phyloP scores from a whole-genome alignment of 768 basidiomycete species.

The Lentinula boryana region DNA sequence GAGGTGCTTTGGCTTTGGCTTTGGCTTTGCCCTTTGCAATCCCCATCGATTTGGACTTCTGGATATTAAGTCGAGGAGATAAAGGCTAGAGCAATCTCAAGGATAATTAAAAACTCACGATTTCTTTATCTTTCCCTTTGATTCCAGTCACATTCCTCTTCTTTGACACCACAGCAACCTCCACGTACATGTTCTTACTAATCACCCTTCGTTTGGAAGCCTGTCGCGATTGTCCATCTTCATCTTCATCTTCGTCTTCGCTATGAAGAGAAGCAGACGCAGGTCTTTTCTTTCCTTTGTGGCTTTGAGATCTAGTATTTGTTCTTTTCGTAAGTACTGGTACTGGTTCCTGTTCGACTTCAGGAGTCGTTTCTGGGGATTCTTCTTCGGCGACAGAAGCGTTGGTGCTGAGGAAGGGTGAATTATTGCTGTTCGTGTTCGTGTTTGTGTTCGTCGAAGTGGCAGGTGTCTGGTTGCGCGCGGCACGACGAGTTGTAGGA shows the following conservation, averaged over 20 bases:
- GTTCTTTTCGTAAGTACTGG: neutral
- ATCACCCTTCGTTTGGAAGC: constrained; percentile 8
- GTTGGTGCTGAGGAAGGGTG: constrained; percentile 14
- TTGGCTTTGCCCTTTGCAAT: constrained; percentile 15
- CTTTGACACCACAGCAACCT: constrained; percentile 1
- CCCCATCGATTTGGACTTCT: constrained; percentile 8
- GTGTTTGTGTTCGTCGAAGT: constrained; percentile 13
- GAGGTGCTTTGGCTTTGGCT: constrained; percentile 17
- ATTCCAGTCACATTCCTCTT: constrained; percentile 7
- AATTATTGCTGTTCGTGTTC: constrained; percentile 6
- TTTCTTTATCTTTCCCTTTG: constrained; percentile 26
- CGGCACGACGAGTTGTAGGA: constrained; percentile 13
- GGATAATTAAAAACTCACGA: neutral
- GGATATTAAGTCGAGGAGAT: neutral
- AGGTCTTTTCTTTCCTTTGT: constrained; percentile 9
- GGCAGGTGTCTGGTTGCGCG: constrained; percentile 7
- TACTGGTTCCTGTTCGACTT: constrained; percentile 10
- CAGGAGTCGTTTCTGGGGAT: constrained; percentile 11
- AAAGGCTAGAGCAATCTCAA: neutral
- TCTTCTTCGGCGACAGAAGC: constrained; percentile 11
- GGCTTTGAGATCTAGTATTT: constrained; percentile 5
- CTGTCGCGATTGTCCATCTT: neutral
- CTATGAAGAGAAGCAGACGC: neutral
- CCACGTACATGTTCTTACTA: constrained; percentile 13
- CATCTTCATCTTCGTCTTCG: constrained; percentile 5